Evolutionary conservation across 1,284 basidiomycete genomes (phyloP).

Genomic region (Fomitopsis pinicola): DNA sequence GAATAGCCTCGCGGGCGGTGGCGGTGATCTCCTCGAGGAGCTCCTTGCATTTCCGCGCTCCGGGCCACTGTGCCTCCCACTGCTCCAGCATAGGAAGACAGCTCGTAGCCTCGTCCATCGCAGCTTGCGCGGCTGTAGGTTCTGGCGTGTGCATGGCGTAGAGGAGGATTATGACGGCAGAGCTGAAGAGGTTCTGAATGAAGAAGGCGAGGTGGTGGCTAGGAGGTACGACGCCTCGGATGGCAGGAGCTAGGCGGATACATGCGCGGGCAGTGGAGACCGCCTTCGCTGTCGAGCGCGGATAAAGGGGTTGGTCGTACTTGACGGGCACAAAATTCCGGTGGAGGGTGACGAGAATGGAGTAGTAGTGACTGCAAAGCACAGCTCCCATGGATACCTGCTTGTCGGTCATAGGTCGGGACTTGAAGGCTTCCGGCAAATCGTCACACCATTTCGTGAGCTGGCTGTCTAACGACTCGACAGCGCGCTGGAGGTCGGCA

Average conservation of each 20-base stretch:
- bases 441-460: slow-evolving; percentile 81
- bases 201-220: slow-evolving; percentile 90
- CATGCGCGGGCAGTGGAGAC: slow-evolving; percentile 76
- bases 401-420: slow-evolving; percentile 63
- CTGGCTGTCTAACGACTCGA: slow-evolving; percentile 73
- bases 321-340: slow-evolving; percentile 82
- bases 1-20: slow-evolving; percentile 66
- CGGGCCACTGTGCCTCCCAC: slow-evolving; percentile 88
- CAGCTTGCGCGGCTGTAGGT: slow-evolving; percentile 58
- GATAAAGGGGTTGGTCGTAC: slow-evolving; percentile 58
- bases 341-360: slow-evolving; percentile 82
- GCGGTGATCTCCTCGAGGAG: slow-evolving; percentile 63
- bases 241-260: slow-evolving; percentile 81
- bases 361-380: slow-evolving; percentile 86
- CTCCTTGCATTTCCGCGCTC: slow-evolving; percentile 82
- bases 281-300: slow-evolving; percentile 72
- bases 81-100: slow-evolving; percentile 69
- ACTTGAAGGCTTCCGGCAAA: slow-evolving; percentile 69
- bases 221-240: slow-evolving; percentile 79
- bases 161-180: slow-evolving; percentile 81
- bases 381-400: slow-evolving; percentile 86
- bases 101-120: slow-evolving; percentile 79
- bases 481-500: slow-evolving; percentile 65
- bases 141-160: slow-evolving; percentile 85
- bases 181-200: slow-evolving; percentile 88